Conservation (phyloP, 352 stramenopile species). For the Phytophthora sp. region DNA sequence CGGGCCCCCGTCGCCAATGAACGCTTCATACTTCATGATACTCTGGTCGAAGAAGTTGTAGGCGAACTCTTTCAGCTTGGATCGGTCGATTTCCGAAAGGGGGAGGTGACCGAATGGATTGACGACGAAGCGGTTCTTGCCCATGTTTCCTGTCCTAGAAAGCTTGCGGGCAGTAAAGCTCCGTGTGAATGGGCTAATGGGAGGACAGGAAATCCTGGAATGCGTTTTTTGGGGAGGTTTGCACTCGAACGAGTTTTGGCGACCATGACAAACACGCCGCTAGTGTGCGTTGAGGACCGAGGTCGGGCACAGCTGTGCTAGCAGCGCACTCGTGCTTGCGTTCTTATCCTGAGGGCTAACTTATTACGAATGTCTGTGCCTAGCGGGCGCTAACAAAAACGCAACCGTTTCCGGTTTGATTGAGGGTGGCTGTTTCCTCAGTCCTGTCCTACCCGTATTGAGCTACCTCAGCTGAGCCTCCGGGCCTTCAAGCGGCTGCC, state of each 20-base stretch:
- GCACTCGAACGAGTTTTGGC: too few relatives aligned
- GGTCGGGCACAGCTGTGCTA: too few relatives aligned
- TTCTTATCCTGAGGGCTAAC: background rate
- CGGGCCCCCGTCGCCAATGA: conserved; percentile 24
- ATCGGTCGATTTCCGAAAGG: conserved; percentile 14
- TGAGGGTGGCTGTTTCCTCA: background rate
- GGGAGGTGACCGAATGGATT: conserved; percentile 26
- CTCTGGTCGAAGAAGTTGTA: conserved; percentile 32
- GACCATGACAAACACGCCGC: conserved; percentile 8
- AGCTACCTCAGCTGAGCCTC: background rate
- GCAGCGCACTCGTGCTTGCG: background rate
- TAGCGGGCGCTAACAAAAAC: background rate
- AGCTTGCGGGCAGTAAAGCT: background rate
- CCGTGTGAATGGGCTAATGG: background rate
- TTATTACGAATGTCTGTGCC: too few relatives aligned
- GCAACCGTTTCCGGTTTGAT: background rate
- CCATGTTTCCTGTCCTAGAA: too few relatives aligned
- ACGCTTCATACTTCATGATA: conserved; percentile 42
- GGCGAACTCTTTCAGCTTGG: conserved; percentile 23
- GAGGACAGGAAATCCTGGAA: background rate
- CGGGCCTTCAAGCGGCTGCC: background rate
- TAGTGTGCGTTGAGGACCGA: too few relatives aligned
- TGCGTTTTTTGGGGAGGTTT: too few relatives aligned
- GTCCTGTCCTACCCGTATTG: background rate
- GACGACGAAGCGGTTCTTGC: conserved; percentile 27